phyloP scores from a whole-genome alignment of 306 rosid species.

The Rosa persica region DNA sequence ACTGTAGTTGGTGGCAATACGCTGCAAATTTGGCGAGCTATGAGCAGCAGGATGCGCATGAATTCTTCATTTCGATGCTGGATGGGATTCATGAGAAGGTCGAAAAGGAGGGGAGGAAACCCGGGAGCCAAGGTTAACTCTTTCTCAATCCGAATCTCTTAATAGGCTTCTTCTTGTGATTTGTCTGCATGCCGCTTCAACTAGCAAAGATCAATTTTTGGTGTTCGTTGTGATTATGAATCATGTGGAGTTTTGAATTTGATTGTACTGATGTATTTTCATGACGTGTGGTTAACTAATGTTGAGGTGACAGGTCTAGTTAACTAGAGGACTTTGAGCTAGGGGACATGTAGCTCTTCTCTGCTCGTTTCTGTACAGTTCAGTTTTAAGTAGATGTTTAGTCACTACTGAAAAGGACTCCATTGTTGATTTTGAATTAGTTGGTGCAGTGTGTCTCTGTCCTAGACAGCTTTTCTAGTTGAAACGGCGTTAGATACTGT shows the following conservation, averaged over 20 bases:
- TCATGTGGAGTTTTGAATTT: background rate
- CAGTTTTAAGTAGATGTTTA: background rate
- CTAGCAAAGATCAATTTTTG: background rate
- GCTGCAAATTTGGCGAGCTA: slow-evolving; percentile 92
- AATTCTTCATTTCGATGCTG: slow-evolving; percentile 93
- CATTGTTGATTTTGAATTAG: background rate
- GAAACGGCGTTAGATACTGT: background rate
- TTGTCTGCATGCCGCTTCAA: slow-evolving; percentile 2
- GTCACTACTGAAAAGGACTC: background rate
- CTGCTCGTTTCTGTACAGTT: background rate
- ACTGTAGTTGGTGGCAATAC: slow-evolving; percentile 96
- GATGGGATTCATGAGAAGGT: slow-evolving; percentile 95
- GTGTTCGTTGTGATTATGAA: background rate
- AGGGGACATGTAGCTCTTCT: background rate
- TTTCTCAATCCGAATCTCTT: background rate
- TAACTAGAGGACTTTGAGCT: too few relatives aligned
- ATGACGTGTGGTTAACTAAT: background rate
- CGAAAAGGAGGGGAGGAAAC: slow-evolving; percentile 66
- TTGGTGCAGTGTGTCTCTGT: background rate
- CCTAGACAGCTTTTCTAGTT: background rate
- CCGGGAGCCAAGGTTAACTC: slow-evolving; percentile 69
- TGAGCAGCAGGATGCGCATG: slow-evolving; percentile 99
- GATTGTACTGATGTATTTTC: background rate
- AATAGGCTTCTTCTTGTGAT: slow-evolving; percentile 17
- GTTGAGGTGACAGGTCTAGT: background rate